These are phyloP conservation scores for Articulospora tetracladia DNA, from an alignment of 495 filamentous ascomycete species.

Conservation along the genomic window DNA sequence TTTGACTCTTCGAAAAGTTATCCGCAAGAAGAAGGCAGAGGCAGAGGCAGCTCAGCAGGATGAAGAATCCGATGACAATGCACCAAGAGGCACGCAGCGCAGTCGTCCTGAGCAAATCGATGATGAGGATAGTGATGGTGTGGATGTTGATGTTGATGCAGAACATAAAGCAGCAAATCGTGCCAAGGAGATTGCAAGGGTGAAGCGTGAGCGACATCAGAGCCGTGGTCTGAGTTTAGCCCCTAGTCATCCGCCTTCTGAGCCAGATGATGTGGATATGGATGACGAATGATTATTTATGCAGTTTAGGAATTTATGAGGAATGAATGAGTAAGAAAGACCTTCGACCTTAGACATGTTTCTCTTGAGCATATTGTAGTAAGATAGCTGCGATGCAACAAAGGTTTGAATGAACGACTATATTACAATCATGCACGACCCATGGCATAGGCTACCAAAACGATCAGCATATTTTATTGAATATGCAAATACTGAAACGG, in stretches of 20 bases:
- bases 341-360: neutral
- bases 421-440: too few relatives aligned
- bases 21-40: slow-evolving; percentile 29
- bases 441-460: too few relatives aligned
- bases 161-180: neutral
- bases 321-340: neutral
- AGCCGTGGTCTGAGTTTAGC: slow-evolving; percentile 5
- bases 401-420: too few relatives aligned
- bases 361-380: neutral
- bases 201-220: slow-evolving; percentile 10
- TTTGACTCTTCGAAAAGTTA: slow-evolving; percentile 34
- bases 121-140: slow-evolving; percentile 9
- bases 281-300: neutral
- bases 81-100: slow-evolving; percentile 7
- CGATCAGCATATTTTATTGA: too few relatives aligned
- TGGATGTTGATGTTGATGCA: neutral
- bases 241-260: neutral
- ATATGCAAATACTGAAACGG: too few relatives aligned
- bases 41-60: slow-evolving; percentile 30
- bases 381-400: too few relatives aligned
- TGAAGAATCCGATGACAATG: slow-evolving; percentile 21
- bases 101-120: slow-evolving; percentile 2
- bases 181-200: slow-evolving; percentile 1
- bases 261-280: slow-evolving; percentile 7
- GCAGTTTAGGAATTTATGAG: neutral